Conservation (phyloP, 352 stramenopile species). For the Pythium dissimile region DNA sequence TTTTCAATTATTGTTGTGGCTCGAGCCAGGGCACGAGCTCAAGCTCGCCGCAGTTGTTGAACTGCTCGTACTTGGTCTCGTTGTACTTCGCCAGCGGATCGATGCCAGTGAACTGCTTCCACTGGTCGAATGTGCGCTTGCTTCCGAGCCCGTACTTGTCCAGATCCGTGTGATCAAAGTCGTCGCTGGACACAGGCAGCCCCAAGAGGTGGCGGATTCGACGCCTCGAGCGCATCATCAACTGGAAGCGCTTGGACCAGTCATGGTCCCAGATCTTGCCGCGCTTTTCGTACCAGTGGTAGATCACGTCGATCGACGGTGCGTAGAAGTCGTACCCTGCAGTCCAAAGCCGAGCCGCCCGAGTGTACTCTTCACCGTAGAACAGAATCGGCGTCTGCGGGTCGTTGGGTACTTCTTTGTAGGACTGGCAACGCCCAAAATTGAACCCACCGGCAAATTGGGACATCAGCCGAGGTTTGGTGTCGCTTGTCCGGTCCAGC, state of each 20-base stretch:
- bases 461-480: constrained; percentile 67
- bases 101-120: constrained; percentile 73
- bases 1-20: too few relatives aligned
- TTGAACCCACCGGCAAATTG: constrained; percentile 76
- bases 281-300: constrained; percentile 71
- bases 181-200: constrained; percentile 49
- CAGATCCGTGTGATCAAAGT: constrained; percentile 70
- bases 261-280: constrained; percentile 79
- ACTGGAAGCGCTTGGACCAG: constrained; percentile 54
- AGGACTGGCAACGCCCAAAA: constrained; percentile 62
- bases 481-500: constrained; percentile 52
- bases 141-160: constrained; percentile 63
- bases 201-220: constrained; percentile 57
- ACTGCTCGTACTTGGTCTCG: constrained; percentile 40
- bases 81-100: constrained; percentile 58
- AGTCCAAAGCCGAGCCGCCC: constrained; percentile 71
- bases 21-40: constrained; percentile 67
- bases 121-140: constrained; percentile 78
- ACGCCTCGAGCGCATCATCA: constrained; percentile 64
- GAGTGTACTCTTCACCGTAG: constrained; percentile 76
- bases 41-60: constrained; percentile 63
- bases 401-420: constrained; percentile 67
- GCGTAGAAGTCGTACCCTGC: constrained; percentile 77
- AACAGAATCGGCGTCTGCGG: constrained; percentile 73
- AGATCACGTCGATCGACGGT: constrained; percentile 62